Evolutionary conservation across 2,329 filamentous ascomycete species (phyloP).

Genomic region (Cytospora mali): DNA sequence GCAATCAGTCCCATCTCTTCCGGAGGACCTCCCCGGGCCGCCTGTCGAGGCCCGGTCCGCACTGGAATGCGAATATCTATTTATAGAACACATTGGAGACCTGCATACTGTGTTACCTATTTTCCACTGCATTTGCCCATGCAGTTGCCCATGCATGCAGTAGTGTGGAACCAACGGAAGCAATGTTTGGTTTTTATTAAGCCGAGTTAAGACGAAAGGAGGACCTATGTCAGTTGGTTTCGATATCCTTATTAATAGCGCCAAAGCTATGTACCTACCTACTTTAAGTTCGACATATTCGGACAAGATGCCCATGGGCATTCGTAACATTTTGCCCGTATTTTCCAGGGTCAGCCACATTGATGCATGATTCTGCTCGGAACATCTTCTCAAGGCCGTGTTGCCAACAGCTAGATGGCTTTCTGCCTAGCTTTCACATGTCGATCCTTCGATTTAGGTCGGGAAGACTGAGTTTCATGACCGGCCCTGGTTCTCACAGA

Average conservation of each 20-base stretch:
- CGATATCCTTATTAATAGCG: neutral
- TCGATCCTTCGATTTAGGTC: neutral
- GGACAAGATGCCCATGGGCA: neutral
- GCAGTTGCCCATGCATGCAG: too few species aligned
- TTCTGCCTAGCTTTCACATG: too few species aligned
- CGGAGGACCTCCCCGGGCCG: neutral
- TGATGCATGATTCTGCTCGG: too few species aligned
- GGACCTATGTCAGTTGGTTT: neutral
- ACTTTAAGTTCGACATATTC: neutral
- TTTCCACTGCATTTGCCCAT: neutral
- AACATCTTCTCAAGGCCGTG: too few species aligned
- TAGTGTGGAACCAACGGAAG: neutral
- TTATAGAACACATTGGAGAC: neutral
- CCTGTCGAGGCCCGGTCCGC: neutral
- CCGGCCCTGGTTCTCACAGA: neutral
- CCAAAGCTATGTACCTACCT: too few species aligned
- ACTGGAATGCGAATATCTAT: neutral
- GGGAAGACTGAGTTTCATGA: neutral
- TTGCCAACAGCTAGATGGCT: too few species aligned
- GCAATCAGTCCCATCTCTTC: neutral
- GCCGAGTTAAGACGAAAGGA: neutral
- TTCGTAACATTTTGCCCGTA: neutral
- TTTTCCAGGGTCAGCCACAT: too few species aligned
- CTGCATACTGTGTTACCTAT: neutral
- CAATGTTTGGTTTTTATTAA: neutral